A percentile compares a stretch with the other conserved stretches of the same genome.
Evolutionary conservation across 129 eudicot genomes (phyloP).

Genomic region (Sambucus nigra): DNA sequence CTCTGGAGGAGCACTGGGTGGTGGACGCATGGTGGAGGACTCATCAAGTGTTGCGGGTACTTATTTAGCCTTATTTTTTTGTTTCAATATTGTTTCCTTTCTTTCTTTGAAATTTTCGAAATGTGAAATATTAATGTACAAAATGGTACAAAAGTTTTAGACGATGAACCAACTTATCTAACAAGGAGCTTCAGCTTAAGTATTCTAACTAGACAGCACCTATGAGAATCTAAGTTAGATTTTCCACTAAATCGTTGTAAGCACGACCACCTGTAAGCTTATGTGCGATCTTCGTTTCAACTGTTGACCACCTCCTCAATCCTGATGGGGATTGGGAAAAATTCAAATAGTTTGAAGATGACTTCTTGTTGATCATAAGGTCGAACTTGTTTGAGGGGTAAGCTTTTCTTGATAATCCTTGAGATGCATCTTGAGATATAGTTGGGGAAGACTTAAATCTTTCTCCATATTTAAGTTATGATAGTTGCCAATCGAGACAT

Average conservation of each 20-base stretch:
- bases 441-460: too few relatives aligned
- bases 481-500: too few relatives aligned
- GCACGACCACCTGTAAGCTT: too few relatives aligned
- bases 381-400: too few relatives aligned
- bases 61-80: slow-evolving; percentile 3
- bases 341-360: too few relatives aligned
- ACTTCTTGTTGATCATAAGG: too few relatives aligned
- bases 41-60: slow-evolving; percentile 96
- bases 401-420: too few relatives aligned
- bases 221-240: neutral
- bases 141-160: neutral
- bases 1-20: slow-evolving; percentile 99
- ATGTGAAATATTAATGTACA: neutral
- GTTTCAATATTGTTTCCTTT: neutral
- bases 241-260: neutral
- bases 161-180: neutral
- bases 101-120: neutral
- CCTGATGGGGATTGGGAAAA: too few relatives aligned
- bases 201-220: neutral
- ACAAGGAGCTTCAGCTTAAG: neutral
- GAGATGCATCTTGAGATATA: too few relatives aligned
- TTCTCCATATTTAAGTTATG: too few relatives aligned
- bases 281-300: too few relatives aligned
- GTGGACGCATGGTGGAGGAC: slow-evolving; percentile 99
- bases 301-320: too few relatives aligned